Evolutionary conservation across 2,329 filamentous ascomycete species (phyloP), one percentile per base, ranked within the genome.

Genomic region (Penicillium sp.): DNA sequence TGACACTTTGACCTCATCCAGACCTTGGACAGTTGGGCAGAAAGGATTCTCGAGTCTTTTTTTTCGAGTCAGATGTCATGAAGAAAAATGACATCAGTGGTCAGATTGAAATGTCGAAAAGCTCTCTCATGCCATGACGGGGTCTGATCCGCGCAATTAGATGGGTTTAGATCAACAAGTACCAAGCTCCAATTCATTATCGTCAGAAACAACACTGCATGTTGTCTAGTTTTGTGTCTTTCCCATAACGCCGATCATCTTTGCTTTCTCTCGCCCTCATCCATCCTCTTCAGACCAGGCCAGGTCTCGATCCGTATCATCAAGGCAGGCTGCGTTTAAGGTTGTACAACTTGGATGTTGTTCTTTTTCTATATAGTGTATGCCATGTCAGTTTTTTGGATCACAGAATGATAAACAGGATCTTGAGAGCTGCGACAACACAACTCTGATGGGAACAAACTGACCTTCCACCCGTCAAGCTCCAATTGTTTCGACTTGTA

Each of bases 391-490:
- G 18, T 22, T 22, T 9, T 22, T 9, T 9, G 18, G 18, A 9
- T 22, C 18, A 22, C 18, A 22, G 5, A 5, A 5, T 22, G 5
- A 22, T 9, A 9, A 5, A 22, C 9, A 5, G 15, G 22, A 10
- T 35, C 30, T n/a, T 5, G 17, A 14, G 6, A 15, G 29, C 12
- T 15, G 12, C n/a, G 25, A n/a, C 5, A 22, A 22, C 5, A 5
- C 18, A 22, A 5, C 18, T 22, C 5, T 22, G 5, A 22, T 22
- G 18, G 9, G 27, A 17, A 28, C 20, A 14, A 29, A 60, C 79
- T 41, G 69, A 93, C 90, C 86, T 98, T 98, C 92, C 92, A 98
- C 66, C 83, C 89, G 63, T 98, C 90, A 73, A 98, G 78, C 61
- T 98, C 92, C 28, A 87, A 80, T 65, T 98, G 89, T 68, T 95